Base-by-base conservation (phyloP, 805 yeast genomes). In the Alloascoidea africana region DNA sequence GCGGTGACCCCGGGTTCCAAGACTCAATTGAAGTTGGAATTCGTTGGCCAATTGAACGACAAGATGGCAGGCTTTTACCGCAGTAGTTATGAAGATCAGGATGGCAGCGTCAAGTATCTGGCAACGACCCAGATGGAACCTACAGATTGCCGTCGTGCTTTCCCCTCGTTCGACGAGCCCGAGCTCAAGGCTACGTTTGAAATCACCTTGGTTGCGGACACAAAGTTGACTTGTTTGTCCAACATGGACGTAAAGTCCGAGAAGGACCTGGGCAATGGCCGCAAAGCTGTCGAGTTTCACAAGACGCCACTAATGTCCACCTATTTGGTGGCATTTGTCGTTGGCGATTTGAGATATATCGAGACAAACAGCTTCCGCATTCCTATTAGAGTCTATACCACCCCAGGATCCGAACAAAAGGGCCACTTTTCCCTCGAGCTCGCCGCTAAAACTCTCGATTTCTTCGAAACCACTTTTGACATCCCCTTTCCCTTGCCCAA, bases 401-500 rank as follows among this genome's bases (percentile, higher is more conserved):
- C 84, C 14, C 77, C 79, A 13, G 82, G 81, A 11, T 59, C 68
- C 40, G 80, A 73, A 54, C 58, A 65, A 36, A 67, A 71, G 49
- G 82, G 84, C 46, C 56, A 59, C 46, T 78, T 75, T 55, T 63
- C 82, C 4, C 73, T 76, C 36, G 79, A 72, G 41, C 55, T 67
- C 32, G 80, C 82, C 18, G 79, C 80, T 18, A 65, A 66, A 50
- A 72, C 81, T 4, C 65, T 79, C 49, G 66, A 60, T 44, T 78
- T 77, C 56, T 79, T 77, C 47, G 83, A 76, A 47, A 53, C 68
- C 47, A 65, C 70, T 41, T 79, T 79, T 52, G 81, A 71, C 44
- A 72, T 77, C 46, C 71, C 73, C 37, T 83, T 80, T 51, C 91
- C 93, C 16, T 63, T 83, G 46, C 89, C 93, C 34, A 83, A 83